These are phyloP conservation scores for Gautieria morchelliformis DNA, from an alignment of 768 basidiomycete genomes.

Conservation along the genomic window DNA sequence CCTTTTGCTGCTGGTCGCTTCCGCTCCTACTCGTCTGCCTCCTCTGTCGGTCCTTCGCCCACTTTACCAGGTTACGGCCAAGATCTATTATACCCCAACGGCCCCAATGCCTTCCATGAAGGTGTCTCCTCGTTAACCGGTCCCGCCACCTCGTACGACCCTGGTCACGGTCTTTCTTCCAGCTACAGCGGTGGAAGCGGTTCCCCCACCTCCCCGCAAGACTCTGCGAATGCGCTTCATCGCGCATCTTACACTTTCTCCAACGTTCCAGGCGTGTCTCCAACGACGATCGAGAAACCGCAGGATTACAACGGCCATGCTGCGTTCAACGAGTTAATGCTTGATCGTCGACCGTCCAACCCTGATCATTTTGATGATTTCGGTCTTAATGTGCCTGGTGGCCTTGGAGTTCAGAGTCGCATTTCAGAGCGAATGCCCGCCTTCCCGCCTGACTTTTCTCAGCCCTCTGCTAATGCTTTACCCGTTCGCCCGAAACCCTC, in stretches of 20 bases:
- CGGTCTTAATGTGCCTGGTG: constrained; percentile 36
- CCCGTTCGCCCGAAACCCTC: constrained; percentile 41
- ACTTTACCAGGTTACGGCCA: constrained; percentile 45
- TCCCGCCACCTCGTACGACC: constrained; percentile 47
- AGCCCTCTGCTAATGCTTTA: constrained; percentile 32
- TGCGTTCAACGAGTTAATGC: constrained; percentile 46
- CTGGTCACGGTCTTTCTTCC: constrained; percentile 52
- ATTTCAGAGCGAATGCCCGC: constrained; percentile 45
- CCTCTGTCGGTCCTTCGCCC: constrained; percentile 39
- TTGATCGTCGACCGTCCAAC: constrained; percentile 49
- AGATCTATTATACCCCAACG: constrained; percentile 49
- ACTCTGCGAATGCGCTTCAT: constrained; percentile 47
- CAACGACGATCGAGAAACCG: constrained; percentile 16
- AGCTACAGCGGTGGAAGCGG: constrained; percentile 67
- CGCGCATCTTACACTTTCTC: constrained; percentile 41
- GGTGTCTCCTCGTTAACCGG: constrained; percentile 47
- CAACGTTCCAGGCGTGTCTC: constrained; percentile 23
- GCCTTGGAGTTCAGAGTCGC: constrained; percentile 26
- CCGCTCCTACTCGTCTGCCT: constrained; percentile 62
- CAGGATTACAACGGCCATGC: constrained; percentile 50
- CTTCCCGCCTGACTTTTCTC: constrained; percentile 43
- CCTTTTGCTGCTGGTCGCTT: constrained; percentile 45
- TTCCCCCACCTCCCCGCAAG: constrained; percentile 64
- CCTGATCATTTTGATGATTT: constrained; percentile 61
- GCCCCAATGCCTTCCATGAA: constrained; percentile 42